Base-by-base conservation (phyloP, 2,329 filamentous ascomycete genomes). In the Venturia pyrina region DNA sequence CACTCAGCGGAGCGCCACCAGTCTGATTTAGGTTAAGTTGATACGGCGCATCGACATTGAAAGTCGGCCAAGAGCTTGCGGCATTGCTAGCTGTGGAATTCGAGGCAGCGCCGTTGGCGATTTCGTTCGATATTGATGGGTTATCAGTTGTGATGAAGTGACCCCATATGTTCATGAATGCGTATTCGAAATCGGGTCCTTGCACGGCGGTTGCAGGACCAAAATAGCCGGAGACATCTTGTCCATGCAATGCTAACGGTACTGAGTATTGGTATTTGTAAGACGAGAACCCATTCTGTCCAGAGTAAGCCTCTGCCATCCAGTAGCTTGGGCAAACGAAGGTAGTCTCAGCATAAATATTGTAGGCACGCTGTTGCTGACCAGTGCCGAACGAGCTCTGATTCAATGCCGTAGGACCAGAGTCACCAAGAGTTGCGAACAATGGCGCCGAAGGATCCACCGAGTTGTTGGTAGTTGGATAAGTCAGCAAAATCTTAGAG, bases 251-350 rank as follows among this genome's bases (percentile, higher is more conserved):
- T 48, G 62, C 40, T 32, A 48, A 2, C 11, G 62, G 62, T 8
- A 63, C 62, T 19, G 62, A 63, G 28, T 63, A 63, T 21, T 63
- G 62, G 41, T 63, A 63, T 48, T 63, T 50, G 40, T 50, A 63
- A 1, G 62, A 43, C 19, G 32, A 44, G 32, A 21, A 28, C 4
- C 43, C 62, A 21, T n/a, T 46, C 8, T 43, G n/a, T 46, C 43
- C 62, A 41, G 62, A 44, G 41, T 48, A 63, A n/a, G 28, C 50
- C 28, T 56, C 50, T 19, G 50, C 50, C 40, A 62, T 44, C 59
- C 59, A 62, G 21, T 44, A 44, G 59, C 59, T 41, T 37, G 59
- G 59, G 21, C 37, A 44, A 3, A 62, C 41, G 21, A 62, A 62
- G 11, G 59, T 62, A 15, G 59, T 62, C 28, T 56, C 50, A 34